These are phyloP conservation scores for Parachaetomium inaequale DNA, from an alignment of 495 filamentous ascomycete species.

Conservation along the genomic window DNA sequence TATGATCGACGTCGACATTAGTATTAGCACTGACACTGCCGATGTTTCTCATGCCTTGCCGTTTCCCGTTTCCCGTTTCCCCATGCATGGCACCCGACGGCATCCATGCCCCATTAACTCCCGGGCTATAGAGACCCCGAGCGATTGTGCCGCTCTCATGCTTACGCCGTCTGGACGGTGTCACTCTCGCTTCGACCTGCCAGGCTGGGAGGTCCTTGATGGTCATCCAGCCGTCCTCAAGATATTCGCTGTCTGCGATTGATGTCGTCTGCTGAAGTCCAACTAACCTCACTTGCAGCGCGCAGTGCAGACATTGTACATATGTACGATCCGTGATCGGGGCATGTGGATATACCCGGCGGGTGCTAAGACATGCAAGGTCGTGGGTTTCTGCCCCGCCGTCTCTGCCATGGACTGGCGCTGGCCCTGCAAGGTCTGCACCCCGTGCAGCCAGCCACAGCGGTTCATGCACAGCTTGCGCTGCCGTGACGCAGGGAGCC, in stretches of 20 bases:
- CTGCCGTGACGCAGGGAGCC: constrained; percentile 15
- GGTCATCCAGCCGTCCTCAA: not conserved
- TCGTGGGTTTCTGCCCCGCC: not conserved
- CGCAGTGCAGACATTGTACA: not conserved
- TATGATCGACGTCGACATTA: constrained; percentile 9
- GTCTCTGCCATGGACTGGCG: not conserved
- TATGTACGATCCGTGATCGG: not conserved
- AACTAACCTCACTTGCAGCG: constrained; percentile 1
- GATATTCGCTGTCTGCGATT: not conserved
- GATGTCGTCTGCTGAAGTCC: not conserved
- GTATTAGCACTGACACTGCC: not conserved
- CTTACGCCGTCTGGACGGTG: not conserved
- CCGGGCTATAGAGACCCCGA: not conserved
- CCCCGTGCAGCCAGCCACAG: constrained; percentile 13
- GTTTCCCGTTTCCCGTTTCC: constrained; percentile 1
- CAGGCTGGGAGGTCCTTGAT: not conserved
- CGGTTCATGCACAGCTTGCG: constrained; percentile 17
- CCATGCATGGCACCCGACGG: not conserved
- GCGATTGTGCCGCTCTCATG: not conserved
- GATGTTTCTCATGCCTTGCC: not conserved
- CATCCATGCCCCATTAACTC: not conserved
- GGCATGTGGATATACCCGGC: not conserved
- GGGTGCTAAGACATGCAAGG: constrained; percentile 1
- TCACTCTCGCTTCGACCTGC: not conserved
- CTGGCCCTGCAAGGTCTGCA: constrained; percentile 5